These are phyloP conservation scores for Aspergillus hancockii DNA, from an alignment of 495 filamentous ascomycete genomes.

Conservation along the genomic window DNA sequence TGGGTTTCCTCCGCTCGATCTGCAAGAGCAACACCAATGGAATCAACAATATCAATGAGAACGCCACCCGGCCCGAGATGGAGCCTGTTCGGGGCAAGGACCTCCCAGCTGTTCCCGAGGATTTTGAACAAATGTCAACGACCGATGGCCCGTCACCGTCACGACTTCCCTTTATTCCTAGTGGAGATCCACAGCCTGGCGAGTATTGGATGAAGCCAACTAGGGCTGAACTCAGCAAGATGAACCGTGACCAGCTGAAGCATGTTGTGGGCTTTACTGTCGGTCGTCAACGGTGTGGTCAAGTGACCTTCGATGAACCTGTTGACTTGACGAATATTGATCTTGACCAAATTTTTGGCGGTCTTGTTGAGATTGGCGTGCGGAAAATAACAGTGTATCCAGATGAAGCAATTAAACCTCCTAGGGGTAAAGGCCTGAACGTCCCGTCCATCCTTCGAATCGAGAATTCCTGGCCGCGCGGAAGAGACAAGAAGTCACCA, in stretches of 20 bases:
- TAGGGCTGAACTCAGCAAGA: conserved; percentile 65
- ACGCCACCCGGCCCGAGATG: conserved; percentile 59
- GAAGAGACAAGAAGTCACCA: conserved; percentile 57
- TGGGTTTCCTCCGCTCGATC: conserved; percentile 64
- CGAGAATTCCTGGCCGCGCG: conserved; percentile 87
- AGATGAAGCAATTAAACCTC: conserved; percentile 70
- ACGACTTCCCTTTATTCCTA: conserved; percentile 34
- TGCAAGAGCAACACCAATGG: conserved; percentile 49
- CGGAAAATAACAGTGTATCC: conserved; percentile 87
- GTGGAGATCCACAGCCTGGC: conserved; percentile 61
- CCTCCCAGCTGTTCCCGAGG: conserved; percentile 76
- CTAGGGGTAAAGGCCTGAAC: conserved; percentile 83
- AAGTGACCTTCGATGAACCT: conserved; percentile 74
- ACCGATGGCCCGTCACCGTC: conserved; percentile 32
- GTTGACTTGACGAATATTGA: conserved; percentile 77
- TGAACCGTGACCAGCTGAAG: conserved; percentile 73
- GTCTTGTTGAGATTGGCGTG: conserved; percentile 70
- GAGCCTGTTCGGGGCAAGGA: conserved; percentile 74
- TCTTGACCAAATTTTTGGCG: conserved; percentile 68
- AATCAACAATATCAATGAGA: conserved; percentile 46
- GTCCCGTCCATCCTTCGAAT: conserved; percentile 82
- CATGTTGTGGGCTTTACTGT: conserved; percentile 72
- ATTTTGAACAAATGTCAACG: conserved; percentile 44
- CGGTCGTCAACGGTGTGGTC: conserved; percentile 77
- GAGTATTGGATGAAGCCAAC: conserved; percentile 84